Conservation (phyloP, 176 grass and related monocot species). For the Oryza longistaminata region DNA sequence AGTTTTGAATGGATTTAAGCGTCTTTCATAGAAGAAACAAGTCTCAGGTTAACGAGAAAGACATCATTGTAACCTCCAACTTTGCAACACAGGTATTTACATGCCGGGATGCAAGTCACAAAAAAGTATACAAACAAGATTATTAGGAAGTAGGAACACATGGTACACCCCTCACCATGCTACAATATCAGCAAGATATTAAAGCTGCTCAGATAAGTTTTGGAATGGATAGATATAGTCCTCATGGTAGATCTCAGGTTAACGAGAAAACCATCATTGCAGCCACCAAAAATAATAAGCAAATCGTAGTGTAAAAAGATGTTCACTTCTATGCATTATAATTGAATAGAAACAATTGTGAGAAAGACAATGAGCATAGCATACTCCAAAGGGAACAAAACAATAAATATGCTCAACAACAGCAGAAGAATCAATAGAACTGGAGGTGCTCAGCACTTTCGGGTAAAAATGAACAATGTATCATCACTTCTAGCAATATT, state of each 20-base stretch:
- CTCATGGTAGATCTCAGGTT: constrained; percentile 36
- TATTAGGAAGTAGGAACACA: neutral
- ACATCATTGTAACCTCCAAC: constrained; percentile 7
- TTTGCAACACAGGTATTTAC: neutral
- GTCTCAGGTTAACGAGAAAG: constrained; percentile 36
- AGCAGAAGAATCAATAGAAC: constrained; percentile 1
- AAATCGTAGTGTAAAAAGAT: neutral
- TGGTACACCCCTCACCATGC: neutral
- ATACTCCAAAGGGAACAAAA: neutral
- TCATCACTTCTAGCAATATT: neutral
- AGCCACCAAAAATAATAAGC: neutral
- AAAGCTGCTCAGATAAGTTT: constrained; percentile 45
- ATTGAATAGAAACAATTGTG: neutral
- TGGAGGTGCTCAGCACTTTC: constrained; percentile 34
- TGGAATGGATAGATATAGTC: constrained; percentile 49
- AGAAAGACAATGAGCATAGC: neutral
- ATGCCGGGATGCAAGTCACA: neutral
- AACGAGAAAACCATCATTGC: constrained; percentile 50
- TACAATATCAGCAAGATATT: neutral
- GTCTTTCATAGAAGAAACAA: constrained; percentile 36
- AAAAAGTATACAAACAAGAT: neutral
- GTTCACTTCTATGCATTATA: neutral
- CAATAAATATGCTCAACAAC: neutral
- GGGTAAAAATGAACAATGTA: neutral
- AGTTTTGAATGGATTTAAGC: constrained; percentile 41